Evolutionary conservation across 352 stramenopile genomes (phyloP).

Genomic region (Globisporangium nagaii): DNA sequence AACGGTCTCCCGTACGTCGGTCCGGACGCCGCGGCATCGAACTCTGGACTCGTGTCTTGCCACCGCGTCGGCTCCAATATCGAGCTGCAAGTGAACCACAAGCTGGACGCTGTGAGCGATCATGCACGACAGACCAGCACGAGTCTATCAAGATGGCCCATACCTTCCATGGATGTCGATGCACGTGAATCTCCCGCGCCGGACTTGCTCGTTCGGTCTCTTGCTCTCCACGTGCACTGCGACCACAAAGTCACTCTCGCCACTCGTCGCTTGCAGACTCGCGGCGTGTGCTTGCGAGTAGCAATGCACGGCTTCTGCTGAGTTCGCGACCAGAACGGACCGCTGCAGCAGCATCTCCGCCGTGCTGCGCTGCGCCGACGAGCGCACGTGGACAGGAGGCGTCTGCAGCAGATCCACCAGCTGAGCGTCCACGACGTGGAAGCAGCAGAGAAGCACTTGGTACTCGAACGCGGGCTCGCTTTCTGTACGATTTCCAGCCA

Average conservation of each 20-base stretch:
- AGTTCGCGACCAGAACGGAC: conserved; percentile 20
- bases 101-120: background rate
- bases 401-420: conserved; percentile 6
- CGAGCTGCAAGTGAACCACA: conserved; percentile 6
- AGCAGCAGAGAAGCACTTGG: conserved; percentile 14
- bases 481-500: background rate
- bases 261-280: background rate
- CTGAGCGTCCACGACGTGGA: conserved; percentile 1
- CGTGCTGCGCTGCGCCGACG: conserved; percentile 5
- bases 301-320: conserved; percentile 24
- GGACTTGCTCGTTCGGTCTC: conserved; percentile 14
- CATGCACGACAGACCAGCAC: background rate
- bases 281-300: conserved; percentile 23
- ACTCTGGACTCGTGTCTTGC: background rate
- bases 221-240: conserved; percentile 39
- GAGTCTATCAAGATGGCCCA: too few species aligned
- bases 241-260: conserved; percentile 30
- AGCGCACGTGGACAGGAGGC: background rate
- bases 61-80: conserved; percentile 36
- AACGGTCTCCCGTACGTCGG: conserved; percentile 8
- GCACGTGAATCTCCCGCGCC: conserved; percentile 32
- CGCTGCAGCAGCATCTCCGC: conserved; percentile 19
- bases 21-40: background rate
- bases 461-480: background rate
- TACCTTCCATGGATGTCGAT: conserved; percentile 44